phyloP scores from a whole-genome alignment of 1,284 basidiomycete species.

The Rhodotorula sp. region DNA sequence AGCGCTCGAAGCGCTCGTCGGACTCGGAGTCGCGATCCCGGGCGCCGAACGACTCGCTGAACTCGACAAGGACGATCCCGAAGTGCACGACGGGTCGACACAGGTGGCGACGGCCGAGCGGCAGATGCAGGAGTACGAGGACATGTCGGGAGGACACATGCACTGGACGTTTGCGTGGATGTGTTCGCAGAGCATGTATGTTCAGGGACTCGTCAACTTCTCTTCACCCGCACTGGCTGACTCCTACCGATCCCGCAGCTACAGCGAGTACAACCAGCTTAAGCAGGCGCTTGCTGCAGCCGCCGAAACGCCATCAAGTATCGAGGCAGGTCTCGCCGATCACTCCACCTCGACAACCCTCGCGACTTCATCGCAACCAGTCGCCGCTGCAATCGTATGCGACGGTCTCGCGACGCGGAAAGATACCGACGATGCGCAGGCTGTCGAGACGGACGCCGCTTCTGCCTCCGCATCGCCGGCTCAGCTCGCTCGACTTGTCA shows the following conservation, averaged over 20 bases:
- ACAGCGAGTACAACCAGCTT: slow-evolving; percentile 34
- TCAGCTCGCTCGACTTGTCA: too few relatives aligned
- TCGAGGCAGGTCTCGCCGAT: too few relatives aligned
- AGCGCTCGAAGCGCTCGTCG: not conserved
- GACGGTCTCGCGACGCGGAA: too few relatives aligned
- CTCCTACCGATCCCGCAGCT: not conserved
- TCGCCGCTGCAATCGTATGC: too few relatives aligned
- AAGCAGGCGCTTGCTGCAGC: slow-evolving; percentile 24
- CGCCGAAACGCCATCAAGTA: not conserved
- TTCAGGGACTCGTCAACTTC: not conserved
- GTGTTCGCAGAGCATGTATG: slow-evolving; percentile 33
- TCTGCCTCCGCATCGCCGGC: too few relatives aligned
- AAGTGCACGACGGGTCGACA: slow-evolving; percentile 7
- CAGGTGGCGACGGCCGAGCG: slow-evolving; percentile 19
- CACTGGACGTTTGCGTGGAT: slow-evolving; percentile 7
- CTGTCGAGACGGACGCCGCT: too few relatives aligned
- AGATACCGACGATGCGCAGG: too few relatives aligned
- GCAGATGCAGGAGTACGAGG: slow-evolving; percentile 15
- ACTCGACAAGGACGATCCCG: not conserved
- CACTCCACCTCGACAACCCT: too few relatives aligned
- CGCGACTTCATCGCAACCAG: too few relatives aligned
- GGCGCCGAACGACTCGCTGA: not conserved
- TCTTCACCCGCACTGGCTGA: not conserved
- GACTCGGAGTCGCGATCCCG: not conserved
- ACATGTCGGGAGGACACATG: slow-evolving; percentile 1